Base-by-base conservation (phyloP, 108 stramenopile species). In the Asterionellopsis glacialis region DNA sequence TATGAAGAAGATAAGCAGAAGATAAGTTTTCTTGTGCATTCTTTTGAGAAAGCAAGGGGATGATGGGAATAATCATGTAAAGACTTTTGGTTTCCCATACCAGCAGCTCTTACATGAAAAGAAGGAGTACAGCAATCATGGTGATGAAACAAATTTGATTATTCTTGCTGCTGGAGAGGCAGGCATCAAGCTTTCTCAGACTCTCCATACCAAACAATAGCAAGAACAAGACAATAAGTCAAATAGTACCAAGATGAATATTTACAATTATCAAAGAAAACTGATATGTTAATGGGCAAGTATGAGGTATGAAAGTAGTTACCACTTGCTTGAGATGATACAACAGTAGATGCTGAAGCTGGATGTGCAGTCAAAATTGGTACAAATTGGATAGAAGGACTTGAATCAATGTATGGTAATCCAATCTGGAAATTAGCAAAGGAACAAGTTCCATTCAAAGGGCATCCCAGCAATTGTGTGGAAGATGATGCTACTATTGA, bases 191-290 rank as follows among this genome's bases (percentile, higher is more conserved):
- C 45, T 67, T 1, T 45, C 65, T 18, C 65, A 67, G 4, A 59
- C 49, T 0, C 19, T 49, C 2, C 39, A 11, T 7, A 33, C 33
- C 19, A 48, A 56, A 44, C 39, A 51, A 59, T 19, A 15, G 9
- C 23, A 16, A 16, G 9, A 55, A 55, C 3, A 47, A 21, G 19
- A 7, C 45, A 11, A 43, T 12, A 55, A 55, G 27, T 5, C 15
- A 41, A 9, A 9, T 16, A 1, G 16, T 6, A 12, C 49, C 47
- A 22, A 53, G 55, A 16, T 33, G 33, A 15, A 56, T 26, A 39
- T 67, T n/a, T 6, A 67, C 65, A 14, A 67, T 67, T 60, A 3
- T 67, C 3, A 57, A 67, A 41, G 65, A 56, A 48, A 67, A 67
- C 41, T 43, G 45, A 11, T 67, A 67, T 47, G 19, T 58, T 12